Evolutionary conservation across 768 basidiomycete genomes (phyloP), one percentile per base, ranked within the genome.

Genomic region (Holtermannia corniformis): DNA sequence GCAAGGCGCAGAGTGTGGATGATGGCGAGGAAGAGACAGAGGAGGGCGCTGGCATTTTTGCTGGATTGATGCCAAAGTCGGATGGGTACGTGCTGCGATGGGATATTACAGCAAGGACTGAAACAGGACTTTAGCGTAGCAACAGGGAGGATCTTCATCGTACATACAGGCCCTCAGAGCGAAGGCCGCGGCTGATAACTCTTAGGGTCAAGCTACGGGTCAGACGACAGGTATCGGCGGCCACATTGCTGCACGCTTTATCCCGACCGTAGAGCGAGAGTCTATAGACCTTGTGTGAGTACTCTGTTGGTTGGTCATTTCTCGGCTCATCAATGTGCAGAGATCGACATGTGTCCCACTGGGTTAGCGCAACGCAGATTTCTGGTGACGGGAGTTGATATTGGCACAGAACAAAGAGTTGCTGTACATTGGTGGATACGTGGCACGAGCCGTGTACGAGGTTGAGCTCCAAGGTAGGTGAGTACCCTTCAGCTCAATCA

Each of bases 231-330:
- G 93, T 26, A 76, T 79, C 12, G 80, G 79, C 2, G 81, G 81
- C 0, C 80, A 83, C 53, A 76, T 85, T 62, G 77, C 88, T 0
- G 83, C 86, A 7, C 78, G 91, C 2, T 95, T 95, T 65, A 92
- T 97, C 52, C 87, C 90, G 10, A 96, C 92, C 0, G 92, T 97
- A 5, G 93, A 97, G 70, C 80, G 93, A 56, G 93, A 97, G 73
- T 86, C 85, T 0, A 85, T 92, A 57, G 90, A 88, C 72, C 75
- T 92, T 25, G 84, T 89, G 84, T 87, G 44, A 43, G 56, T 55
- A 3, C 19, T 20, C 16, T 13, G 19, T 4, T 19, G 5, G 21
- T 20, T 14, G 45, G 14, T 11, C 7, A 41, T 41, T 12, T 41
- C 12, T 41, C 5, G n/a, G 7, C 41, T 20, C 5, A 52, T 14